Evolutionary conservation across 495 filamentous ascomycete species (phyloP), one percentile per base, ranked within the genome.

Genomic region (Aspergillus kassunensis): DNA sequence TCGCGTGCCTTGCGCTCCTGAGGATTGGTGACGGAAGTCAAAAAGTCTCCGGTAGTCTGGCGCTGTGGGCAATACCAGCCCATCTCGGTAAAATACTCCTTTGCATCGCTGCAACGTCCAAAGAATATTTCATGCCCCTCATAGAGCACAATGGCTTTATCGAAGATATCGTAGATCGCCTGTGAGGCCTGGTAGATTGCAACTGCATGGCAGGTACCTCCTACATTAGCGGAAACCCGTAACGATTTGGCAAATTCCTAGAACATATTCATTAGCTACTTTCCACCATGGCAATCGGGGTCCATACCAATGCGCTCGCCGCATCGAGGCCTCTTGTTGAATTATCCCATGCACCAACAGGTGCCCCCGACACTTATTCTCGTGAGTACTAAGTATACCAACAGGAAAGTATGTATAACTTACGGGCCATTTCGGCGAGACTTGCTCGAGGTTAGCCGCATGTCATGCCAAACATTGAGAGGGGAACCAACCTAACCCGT

Each of bases 121-220:
- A 83, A 87, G 62, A 80, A 89, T n/a, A 88, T 85, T 57, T 87
- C 72, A 1, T 79, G 69, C 2, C 85, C 85, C 55, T 83, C 77
- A 56, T 86, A 86, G 0, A 88, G 58, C 0, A 88, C 77, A 11
- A 75, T 65, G 11, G 78, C 77, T 58, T 85, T 85, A 60, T 86
- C 81, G 51, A 86, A 85, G 7, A 70, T 60, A 53, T 75, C 67
- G 65, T 93, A 96, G 50, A 95, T 95, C 55, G 82, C 86, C 62
- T 96, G 89, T 9, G 83, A 87, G 0, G 89, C 89, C 65, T 95
- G 90, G 60, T 92, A 95, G 11, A 91, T 78, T 1, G 87, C 89
- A 23, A 91, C 88, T 27, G 90, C 88, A 21, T 88, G 89, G 41
- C 82, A 84, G 5, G 77, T 86, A 56, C 88, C 79, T 62, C 84